Evolutionary conservation across 2,329 filamentous ascomycete species (phyloP), one percentile per base, ranked within the genome.

Genomic region (Trichoderma semiorbis): DNA sequence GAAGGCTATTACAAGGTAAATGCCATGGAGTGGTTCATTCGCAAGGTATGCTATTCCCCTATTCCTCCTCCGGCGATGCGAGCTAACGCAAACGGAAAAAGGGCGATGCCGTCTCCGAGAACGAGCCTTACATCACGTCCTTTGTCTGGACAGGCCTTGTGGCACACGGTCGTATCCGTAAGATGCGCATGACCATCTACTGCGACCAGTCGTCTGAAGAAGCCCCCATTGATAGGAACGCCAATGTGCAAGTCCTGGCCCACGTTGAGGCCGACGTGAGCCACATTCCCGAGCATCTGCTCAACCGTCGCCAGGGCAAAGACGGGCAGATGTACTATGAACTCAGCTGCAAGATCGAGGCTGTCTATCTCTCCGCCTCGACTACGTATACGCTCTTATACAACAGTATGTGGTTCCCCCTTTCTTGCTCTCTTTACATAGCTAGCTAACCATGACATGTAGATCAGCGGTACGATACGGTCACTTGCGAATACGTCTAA

Each of bases 11-110:
- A 78, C 70, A 81, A 80, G 70, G 77, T 84, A 6, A 76, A 79
- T 32, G 77, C 78, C 4, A 85, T 85, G 82, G 75, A 81, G 34
- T 85, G 84, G 83, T 84, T 84, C 73, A 83, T 85, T 71, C 78
- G 77, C 55, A 76, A 77, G 66, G 83, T 82, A 73, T 71, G 76
- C 18, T 72, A 39, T 32, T 24, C 16, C 10, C 39, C 16, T 11
- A 3, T 24, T 5, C 2, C 14, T 32, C 16, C 8, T 32, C 10
- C 21, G 21, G 26, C 4, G 12, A 53, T 6, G 18, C 6, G 8
- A 26, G 47, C 36, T 68, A n/a, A 72, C 69, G 69, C 72, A 43
- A 43, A 32, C 57, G 10, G 2, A 34, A 39, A n/a, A 26, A 82
- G 79, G 80, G 81, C 12, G 80, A 84, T 16, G 74, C 72, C 16